Base-by-base conservation (phyloP, 768 basidiomycete species). In the Cyclocybe cylindracea region DNA sequence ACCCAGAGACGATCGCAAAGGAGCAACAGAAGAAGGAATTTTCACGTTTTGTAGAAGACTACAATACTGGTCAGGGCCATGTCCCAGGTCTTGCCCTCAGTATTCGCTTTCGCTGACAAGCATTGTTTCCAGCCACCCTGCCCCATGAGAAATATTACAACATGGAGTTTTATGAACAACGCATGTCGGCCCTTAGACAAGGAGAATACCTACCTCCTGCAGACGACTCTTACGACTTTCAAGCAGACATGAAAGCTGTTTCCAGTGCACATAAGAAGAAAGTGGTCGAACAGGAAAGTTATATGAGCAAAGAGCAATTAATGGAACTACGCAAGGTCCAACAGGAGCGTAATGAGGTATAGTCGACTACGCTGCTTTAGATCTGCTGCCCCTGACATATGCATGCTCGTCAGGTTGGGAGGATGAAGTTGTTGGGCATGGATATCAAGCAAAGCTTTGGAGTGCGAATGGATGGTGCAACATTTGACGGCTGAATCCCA, bases 71-170 rank as follows among this genome's bases (percentile, higher is more conserved):
- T 86, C 54, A 31, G 75, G 55, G 35, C 50, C 35, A n/a, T 31
- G 35, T 14, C 50, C 18, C 13, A 5, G 49, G 7, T 16, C 33
- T 34, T 38, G 31, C 33, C 16, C 38, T 13, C 10, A 29, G 33
- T 32, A 45, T 14, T 34, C 40, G 47, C 41, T 42, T 14, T 34
- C 40, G 47, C 41, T 42, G 36, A 45, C 29, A 29, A 38, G 46
- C 24, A 41, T 40, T n/a, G 39, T 36, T 42, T 46, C 14, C 50
- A 94, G 94, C 93, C 10, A 97, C 94, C 3, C 77, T 97, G 2
- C 91, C 94, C 8, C 89, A 96, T 61, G 93, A 95, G 66, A 97
- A 97, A 66, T 97, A 94, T 68, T 96, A 96, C 68, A 83, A 94
- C 63, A 92, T 95, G 81, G 85, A 84, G 48, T 79, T 82, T 5